These are phyloP conservation scores for Suillus weaverae DNA, from an alignment of 768 basidiomycete species.

Conservation along the genomic window DNA sequence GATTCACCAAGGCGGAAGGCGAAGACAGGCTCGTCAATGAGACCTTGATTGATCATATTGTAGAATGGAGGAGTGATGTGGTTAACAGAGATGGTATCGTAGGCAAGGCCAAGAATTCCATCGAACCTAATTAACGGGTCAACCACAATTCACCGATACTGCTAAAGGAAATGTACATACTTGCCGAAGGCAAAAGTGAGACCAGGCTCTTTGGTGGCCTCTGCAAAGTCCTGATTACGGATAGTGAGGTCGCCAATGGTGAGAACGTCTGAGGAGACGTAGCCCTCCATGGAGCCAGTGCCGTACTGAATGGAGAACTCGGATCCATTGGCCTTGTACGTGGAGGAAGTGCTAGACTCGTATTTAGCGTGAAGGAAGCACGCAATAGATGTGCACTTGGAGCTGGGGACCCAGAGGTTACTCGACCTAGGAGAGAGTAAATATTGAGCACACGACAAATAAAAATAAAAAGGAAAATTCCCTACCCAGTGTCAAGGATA, in stretches of 20 bases:
- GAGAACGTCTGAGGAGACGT: conserved; percentile 82
- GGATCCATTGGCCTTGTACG: conserved; percentile 89
- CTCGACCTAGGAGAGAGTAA: conserved; percentile 55
- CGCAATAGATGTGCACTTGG: conserved; percentile 80
- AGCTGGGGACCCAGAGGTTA: conserved; percentile 93
- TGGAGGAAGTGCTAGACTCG: conserved; percentile 72
- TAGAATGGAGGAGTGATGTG: conserved; percentile 93
- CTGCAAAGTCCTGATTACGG: conserved; percentile 83
- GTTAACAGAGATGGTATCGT: conserved; percentile 95
- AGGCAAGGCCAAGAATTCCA: conserved; percentile 91
- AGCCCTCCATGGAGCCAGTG: conserved; percentile 95
- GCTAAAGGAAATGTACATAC: conserved; percentile 42
- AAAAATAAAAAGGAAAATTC: neutral
- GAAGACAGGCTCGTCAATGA: conserved; percentile 86
- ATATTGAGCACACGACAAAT: conserved; percentile 5
- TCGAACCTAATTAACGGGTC: conserved; percentile 65
- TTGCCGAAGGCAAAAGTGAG: conserved; percentile 96
- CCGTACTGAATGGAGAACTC: conserved; percentile 92
- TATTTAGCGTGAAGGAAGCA: conserved; percentile 96
- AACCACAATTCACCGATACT: neutral
- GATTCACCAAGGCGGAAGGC: conserved; percentile 90
- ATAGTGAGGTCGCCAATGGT: conserved; percentile 82
- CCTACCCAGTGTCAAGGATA: conserved; percentile 87
- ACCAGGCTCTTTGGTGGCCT: conserved; percentile 94
- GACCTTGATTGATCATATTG: conserved; percentile 78